Evolutionary conservation across 805 yeast species (phyloP).

Genomic region (Wickerhamiella shivajii): DNA sequence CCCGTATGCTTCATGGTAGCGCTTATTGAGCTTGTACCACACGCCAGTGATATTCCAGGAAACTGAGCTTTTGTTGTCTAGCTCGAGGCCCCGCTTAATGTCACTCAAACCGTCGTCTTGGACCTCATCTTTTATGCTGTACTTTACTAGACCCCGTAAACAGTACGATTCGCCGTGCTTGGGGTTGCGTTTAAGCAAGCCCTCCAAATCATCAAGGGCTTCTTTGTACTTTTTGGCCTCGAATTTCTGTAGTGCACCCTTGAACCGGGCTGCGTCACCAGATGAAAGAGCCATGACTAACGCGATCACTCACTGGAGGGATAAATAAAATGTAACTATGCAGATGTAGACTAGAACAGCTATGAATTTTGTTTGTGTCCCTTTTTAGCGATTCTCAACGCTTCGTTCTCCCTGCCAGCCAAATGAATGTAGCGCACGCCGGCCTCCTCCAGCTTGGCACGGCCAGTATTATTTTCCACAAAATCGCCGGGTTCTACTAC

Average conservation of each 20-base stretch:
- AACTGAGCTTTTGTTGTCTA: constrained; percentile 48
- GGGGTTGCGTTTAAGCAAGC: constrained; percentile 59
- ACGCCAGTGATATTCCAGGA: constrained; percentile 80
- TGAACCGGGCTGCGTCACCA: constrained; percentile 66
- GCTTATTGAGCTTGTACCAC: constrained; percentile 53
- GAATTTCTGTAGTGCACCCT: constrained; percentile 68
- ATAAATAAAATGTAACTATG: no score
- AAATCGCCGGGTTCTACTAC: constrained; percentile 82
- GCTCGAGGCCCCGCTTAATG: constrained; percentile 45
- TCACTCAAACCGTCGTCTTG: constrained; percentile 50
- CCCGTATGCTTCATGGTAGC: constrained; percentile 62
- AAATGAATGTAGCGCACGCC: constrained; percentile 64
- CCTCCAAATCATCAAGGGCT: constrained; percentile 61
- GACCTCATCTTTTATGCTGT: constrained; percentile 41
- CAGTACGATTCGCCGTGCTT: constrained; percentile 70
- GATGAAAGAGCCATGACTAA: no score
- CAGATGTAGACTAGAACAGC: no score
- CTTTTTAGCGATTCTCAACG: constrained; percentile 51
- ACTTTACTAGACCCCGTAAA: constrained; percentile 62
- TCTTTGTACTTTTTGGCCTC: constrained; percentile 81
- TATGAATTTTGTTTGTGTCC: constrained; percentile 36
- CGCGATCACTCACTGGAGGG: no score
- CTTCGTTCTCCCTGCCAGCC: constrained; percentile 67
- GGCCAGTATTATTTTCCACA: constrained; percentile 62
- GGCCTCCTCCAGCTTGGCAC: constrained; percentile 34